Percentiles rank a stretch among this genome's conserved stretches.
Evolutionary conservation across 352 stramenopile species (phyloP).

Genomic region (Globisporangium uncinulatum): DNA sequence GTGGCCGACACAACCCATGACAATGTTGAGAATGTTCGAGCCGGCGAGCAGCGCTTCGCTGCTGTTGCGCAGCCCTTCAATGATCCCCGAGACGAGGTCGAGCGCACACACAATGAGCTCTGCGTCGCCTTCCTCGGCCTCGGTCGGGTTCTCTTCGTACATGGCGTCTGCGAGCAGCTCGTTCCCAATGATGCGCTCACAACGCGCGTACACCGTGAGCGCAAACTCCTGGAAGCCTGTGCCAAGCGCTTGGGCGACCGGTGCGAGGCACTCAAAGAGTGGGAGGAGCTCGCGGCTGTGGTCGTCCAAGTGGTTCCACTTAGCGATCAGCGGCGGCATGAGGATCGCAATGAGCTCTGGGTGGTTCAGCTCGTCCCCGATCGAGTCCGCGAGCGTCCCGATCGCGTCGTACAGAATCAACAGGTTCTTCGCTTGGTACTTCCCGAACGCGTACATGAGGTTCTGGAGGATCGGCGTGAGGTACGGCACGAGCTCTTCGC

Average conservation of each 20-base stretch:
- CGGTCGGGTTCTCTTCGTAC: slow-evolving; percentile 66
- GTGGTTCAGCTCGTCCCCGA: slow-evolving; percentile 90
- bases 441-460: slow-evolving; percentile 90
- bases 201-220: slow-evolving; percentile 74
- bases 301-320: slow-evolving; percentile 87
- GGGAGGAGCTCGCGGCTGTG: slow-evolving; percentile 78
- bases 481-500: slow-evolving; percentile 91
- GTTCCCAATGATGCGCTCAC: slow-evolving; percentile 78
- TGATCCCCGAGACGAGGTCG: slow-evolving; percentile 87
- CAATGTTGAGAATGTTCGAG: slow-evolving; percentile 85
- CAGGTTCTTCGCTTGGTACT: slow-evolving; percentile 93
- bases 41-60: slow-evolving; percentile 70
- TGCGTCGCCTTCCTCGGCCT: slow-evolving; percentile 82
- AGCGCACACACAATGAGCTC: slow-evolving; percentile 89
- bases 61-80: slow-evolving; percentile 74
- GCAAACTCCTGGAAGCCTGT: slow-evolving; percentile 87
- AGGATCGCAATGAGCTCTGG: slow-evolving; percentile 89
- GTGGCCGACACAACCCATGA: slow-evolving; percentile 84
- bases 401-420: slow-evolving; percentile 96
- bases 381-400: slow-evolving; percentile 92
- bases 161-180: slow-evolving; percentile 79
- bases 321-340: slow-evolving; percentile 91
- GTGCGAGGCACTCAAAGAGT: slow-evolving; percentile 88
- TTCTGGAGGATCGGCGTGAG: slow-evolving; percentile 90
- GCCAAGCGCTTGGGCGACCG: slow-evolving; percentile 77